Base-by-base conservation (phyloP, 164 flowering plant genomes). In the Buxus sempervirens region DNA sequence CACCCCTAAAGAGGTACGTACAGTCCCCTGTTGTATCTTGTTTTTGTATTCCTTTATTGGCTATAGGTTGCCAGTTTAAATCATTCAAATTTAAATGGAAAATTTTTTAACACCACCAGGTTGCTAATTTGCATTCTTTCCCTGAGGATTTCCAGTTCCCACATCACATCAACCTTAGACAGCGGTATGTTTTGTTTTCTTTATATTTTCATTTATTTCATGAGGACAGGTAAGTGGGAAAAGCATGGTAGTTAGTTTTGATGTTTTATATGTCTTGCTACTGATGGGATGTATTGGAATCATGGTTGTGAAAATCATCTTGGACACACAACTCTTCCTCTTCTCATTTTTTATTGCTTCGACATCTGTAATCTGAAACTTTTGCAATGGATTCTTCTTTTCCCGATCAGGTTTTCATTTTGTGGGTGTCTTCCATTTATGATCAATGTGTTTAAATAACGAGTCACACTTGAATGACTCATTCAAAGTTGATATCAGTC, bases 111-210 rank as follows among this genome's bases (percentile, higher is more conserved):
- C 62, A 16, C 36, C 48, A 15, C 36, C 77, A 91, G 97, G 98
- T 95, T 73, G 97, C 98, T 21, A 95, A 95, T 80, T 69, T 95
- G 72, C 97, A 95, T 78, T 91, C 96, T 64, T 86, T 95, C 77
- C 97, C 98, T 0, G 81, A 78, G 73, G 84, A 81, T 59, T 95
- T 95, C 73, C 71, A 80, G 61, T 91, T 95, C 70, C 98, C 98
- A 9, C 60, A 81, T 59, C 83, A 86, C 62, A 77, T 88, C 73
- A 86, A 82, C 82, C 85, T 90, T 67, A 84, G 82, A 72, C 98
- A 95, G 65, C 82, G 89, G 98, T 94, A 79, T 42, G 80, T 71
- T 26, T 18, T 58, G 23, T 63, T 59, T 70, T 42, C 26, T 24
- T 18, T 8, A n/a, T n/a, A n/a, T 41, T 38, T 1, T 56, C 25